Evolutionary conservation across 140 eudicot genomes (phyloP), one percentile per base, ranked within the genome.

Genomic region (Oenanthe javanica): DNA sequence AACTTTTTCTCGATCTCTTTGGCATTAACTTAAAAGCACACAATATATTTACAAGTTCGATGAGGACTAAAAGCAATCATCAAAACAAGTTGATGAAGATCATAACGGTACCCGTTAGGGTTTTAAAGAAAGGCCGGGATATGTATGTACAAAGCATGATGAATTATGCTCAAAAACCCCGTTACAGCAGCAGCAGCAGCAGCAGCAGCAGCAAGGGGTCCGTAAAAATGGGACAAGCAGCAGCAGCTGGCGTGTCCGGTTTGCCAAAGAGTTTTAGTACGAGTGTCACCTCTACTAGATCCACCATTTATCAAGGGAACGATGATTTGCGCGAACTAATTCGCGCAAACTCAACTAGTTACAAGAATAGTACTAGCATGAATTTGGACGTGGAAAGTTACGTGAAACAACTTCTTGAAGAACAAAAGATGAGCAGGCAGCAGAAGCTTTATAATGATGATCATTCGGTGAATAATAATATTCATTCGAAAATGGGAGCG

Each of bases 101-200:
- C 80, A 76, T 87, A n/a, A 72, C 86, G 21, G 27, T 19, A 0
- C 90, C 90, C 7, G 25, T 77, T 19, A 84, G 87, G 72, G 87
- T 83, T 23, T 61, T 87, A 5, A 51, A 75, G 15, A 87, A 81
- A 71, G 91, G 89, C 49, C 83, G 81, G 48, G 89, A 87, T 70
- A 75, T 83, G 50, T 87, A 87, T 79, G 87, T 87, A 13, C 63
- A 75, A n/a, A 85, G 84, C 78, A 85, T 87, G 82, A 85, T 51
- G 15, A 45, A 63, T 27, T 85, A 66, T 40, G 79, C 84, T 10
- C 75, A 57, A 13, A 36, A 78, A 40, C 80, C n/a, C 9, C 50
- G 75, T 3, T 82, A 81, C 74, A 82, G 8, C 45, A 66, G 2
- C 45, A 23, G 76, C 12, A 52, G 5, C 0, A 72, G 15, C 25